Base-by-base conservation (phyloP, 345 rosid species). In the Eucalyptus brandiana region DNA sequence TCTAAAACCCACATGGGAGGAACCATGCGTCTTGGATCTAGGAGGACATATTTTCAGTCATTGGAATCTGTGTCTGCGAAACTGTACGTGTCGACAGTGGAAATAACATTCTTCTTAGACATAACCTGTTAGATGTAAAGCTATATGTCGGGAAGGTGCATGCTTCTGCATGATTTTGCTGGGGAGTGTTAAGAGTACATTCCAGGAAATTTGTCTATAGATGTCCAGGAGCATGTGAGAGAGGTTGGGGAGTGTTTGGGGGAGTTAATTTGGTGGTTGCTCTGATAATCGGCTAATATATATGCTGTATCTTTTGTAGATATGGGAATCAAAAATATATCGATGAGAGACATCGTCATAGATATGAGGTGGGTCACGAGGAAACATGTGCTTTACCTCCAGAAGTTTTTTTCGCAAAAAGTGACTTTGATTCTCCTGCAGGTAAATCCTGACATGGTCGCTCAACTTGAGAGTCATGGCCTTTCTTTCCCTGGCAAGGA, bases 1-100 rank as follows among this genome's bases (percentile, higher is more conserved):
- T 97, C 99, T 4, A 97, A 91, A 93, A 97, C 98, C 86, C 98
- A 96, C 87, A 95, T 96, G 99, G 99, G 99, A 87, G 99, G 95
- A 40, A 97, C 99, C 87, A 97, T 97, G 99, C 97, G 99, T 56
- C 89, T 97, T 88, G 99, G 99, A 54, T 97, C 98, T 80, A 95
- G 99, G 93, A 94, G 90, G 93, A 95, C 98, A 32, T 91, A 92
- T 90, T 97, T 97, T 92, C 91, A 91, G 88, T 91, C 91, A 76
- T 89, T 88, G 89, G 96, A 97, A 90, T 95, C 95, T 91, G 96
- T 94, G 92, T 94, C 98, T 69, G 96, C 97, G 14, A 97, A 94
- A 92, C 89, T 97, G 99, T 96, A 91, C 93, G 97, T 91, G 80
- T 9, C 24, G 9, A 93, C 87, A 90, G 48, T 53, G 65, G 56